Conservation (phyloP, 1,139 yeast species). For the Zhuliangozyma parablackwelliae region DNA sequence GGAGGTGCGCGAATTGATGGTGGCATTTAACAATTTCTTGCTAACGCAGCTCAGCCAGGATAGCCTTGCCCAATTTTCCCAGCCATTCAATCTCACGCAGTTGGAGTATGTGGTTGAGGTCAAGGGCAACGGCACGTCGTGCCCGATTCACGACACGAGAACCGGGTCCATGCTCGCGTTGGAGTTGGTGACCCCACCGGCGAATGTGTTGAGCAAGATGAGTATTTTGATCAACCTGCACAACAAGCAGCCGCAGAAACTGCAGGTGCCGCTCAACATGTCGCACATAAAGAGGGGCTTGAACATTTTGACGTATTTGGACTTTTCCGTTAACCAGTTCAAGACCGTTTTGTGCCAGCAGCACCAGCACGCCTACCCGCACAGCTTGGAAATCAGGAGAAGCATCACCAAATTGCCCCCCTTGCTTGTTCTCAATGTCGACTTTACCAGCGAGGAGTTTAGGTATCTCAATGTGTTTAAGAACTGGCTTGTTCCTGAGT, state of each 20-base stretch:
- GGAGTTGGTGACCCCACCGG: constrained; percentile 33
- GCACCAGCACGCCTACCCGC: constrained; percentile 24
- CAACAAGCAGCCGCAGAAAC: constrained; percentile 1
- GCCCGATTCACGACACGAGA: constrained; percentile 30
- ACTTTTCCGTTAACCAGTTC: constrained; percentile 52
- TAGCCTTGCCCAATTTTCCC: constrained; percentile 27
- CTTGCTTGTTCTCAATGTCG: constrained; percentile 58
- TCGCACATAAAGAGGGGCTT: constrained; percentile 11
- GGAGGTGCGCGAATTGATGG: constrained; percentile 39
- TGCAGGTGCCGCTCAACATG: constrained; percentile 5
- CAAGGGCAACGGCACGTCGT: constrained; percentile 25
- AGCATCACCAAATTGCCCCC: constrained; percentile 55
- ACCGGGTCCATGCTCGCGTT: constrained; percentile 18
- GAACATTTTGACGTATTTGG: constrained; percentile 45
- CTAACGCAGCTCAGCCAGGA: constrained; percentile 49
- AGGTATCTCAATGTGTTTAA: constrained; percentile 29
- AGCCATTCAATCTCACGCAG: constrained; percentile 12
- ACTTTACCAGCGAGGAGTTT: constrained; percentile 49
- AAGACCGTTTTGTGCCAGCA: constrained; percentile 42
- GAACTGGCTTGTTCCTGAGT: constrained; percentile 60
- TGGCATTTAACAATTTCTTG: constrained; percentile 57
- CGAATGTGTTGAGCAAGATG: constrained; percentile 21
- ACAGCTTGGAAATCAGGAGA: constrained; percentile 49
- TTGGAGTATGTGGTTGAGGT: constrained; percentile 38
- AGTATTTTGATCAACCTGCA: constrained; percentile 20